Evolutionary conservation across 2,329 filamentous ascomycete species (phyloP).

Genomic region (Calonectria ilicicola): DNA sequence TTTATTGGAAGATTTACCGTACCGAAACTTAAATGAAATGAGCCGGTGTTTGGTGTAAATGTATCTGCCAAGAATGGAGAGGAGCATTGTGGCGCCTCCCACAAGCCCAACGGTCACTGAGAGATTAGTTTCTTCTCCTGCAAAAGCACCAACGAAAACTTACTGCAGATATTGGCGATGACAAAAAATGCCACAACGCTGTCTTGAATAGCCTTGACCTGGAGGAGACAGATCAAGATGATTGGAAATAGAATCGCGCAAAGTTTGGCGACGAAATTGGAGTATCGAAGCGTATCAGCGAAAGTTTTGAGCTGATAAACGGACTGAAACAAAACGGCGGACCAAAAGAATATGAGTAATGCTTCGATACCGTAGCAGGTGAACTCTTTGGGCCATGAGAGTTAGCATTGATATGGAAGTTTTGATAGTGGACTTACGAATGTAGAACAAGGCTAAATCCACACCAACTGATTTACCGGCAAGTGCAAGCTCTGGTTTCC

Average conservation of each 20-base stretch:
- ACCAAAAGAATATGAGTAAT: slow-evolving; percentile 60
- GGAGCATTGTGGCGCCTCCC: slow-evolving; percentile 21
- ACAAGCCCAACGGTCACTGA: slow-evolving; percentile 23
- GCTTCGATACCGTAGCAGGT: slow-evolving; percentile 64
- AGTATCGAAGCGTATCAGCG: slow-evolving; percentile 8
- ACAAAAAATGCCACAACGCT: slow-evolving; percentile 17
- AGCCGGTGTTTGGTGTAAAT: slow-evolving; percentile 21
- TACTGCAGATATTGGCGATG: slow-evolving; percentile 24
- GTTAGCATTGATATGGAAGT: neutral
- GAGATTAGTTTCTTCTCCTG: neutral
- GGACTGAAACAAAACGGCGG: slow-evolving; percentile 29
- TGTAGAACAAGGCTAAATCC: slow-evolving; percentile 59
- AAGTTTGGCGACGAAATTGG: slow-evolving; percentile 15
- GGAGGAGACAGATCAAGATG: slow-evolving; percentile 10
- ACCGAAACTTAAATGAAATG: slow-evolving; percentile 23
- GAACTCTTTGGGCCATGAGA: slow-evolving; percentile 51
- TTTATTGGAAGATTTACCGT: slow-evolving; percentile 8
- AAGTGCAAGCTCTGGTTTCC: slow-evolving; percentile 56
- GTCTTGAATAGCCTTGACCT: neutral
- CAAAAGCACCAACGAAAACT: neutral
- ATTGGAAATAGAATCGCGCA: slow-evolving; percentile 15
- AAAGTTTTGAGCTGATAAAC: slow-evolving; percentile 18
- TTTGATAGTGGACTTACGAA: slow-evolving; percentile 51
- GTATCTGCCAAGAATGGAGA: slow-evolving; percentile 24
- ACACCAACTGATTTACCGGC: slow-evolving; percentile 54